Conservation (phyloP, 768 basidiomycete genomes). For the Kwoniella heveanensis region DNA sequence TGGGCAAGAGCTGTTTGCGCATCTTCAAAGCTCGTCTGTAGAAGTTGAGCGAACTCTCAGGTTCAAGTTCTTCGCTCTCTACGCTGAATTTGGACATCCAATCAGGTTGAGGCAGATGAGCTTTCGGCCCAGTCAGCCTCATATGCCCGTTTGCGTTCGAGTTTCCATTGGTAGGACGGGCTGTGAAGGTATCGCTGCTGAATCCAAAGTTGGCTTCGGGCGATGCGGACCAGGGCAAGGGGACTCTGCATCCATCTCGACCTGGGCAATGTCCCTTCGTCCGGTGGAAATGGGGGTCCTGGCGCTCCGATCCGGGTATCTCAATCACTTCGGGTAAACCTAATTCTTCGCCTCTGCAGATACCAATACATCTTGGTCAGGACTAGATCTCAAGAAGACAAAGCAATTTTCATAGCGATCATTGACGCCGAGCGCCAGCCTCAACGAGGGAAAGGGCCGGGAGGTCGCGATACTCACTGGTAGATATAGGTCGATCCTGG, state of each 20-base stretch:
- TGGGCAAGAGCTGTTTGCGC: slow-evolving; percentile 26
- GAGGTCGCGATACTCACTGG: slow-evolving; percentile 32
- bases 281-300: slow-evolving; percentile 47
- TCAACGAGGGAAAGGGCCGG: background rate
- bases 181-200: background rate
- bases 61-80: slow-evolving; percentile 17
- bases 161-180: background rate
- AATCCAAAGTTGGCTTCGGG: slow-evolving; percentile 36
- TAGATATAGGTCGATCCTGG: slow-evolving; percentile 49
- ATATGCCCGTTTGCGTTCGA: background rate
- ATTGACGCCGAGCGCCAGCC: no score
- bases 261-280: slow-evolving; percentile 40
- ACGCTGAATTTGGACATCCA: slow-evolving; percentile 34
- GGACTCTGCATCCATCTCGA: slow-evolving; percentile 48
- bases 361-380: no score
- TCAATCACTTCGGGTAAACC: slow-evolving; percentile 45
- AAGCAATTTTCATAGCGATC: no score
- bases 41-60: slow-evolving; percentile 32
- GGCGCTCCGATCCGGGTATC: slow-evolving; percentile 32
- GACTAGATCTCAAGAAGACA: no score
- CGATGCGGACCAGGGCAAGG: slow-evolving; percentile 35
- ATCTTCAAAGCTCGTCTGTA: slow-evolving; percentile 33
- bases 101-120: slow-evolving; percentile 39
- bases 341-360: slow-evolving; percentile 43
- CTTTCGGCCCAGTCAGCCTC: slow-evolving; percentile 17